A percentile compares a stretch with the other conserved stretches of the same genome.
Evolutionary conservation across 805 yeast species (phyloP).

Genomic region (Tetrapisispora pingtungensis): DNA sequence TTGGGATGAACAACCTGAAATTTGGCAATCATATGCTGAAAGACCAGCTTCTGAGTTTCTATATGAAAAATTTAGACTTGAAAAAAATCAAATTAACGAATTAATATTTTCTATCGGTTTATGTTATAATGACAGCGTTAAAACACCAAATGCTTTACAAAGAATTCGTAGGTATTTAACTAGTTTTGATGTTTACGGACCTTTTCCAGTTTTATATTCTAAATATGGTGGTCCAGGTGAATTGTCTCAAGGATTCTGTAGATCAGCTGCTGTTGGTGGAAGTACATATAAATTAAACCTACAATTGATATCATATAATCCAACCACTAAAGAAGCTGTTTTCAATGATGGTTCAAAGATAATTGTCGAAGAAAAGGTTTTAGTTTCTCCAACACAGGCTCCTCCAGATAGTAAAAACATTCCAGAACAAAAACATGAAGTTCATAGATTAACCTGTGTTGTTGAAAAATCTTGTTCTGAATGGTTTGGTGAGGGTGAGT

Average conservation of each 20-base stretch:
- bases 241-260: conserved; percentile 89
- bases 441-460: conserved; percentile 69
- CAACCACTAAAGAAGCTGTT: conserved; percentile 52
- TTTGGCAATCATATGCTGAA: conserved; percentile 47
- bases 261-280: conserved; percentile 97
- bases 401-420: conserved; percentile 34
- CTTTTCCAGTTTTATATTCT: conserved; percentile 83
- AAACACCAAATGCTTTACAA: conserved; percentile 65
- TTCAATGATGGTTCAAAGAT: conserved; percentile 69
- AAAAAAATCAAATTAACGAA: conserved; percentile 68
- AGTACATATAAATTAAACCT: conserved; percentile 83
- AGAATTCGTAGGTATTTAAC: conserved; percentile 74
- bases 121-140: conserved; percentile 48
- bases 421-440: conserved; percentile 40
- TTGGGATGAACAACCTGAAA: conserved; percentile 50
- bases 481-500: conserved; percentile 84
- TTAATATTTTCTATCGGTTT: conserved; percentile 80
- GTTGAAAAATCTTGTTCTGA: conserved; percentile 82
- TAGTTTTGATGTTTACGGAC: conserved; percentile 87
- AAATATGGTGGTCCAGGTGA: conserved; percentile 97
- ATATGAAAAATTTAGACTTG: conserved; percentile 55
- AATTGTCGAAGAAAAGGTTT: conserved; percentile 67
- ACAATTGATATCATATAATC: conserved; percentile 53
- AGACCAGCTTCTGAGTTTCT: conserved; percentile 53
- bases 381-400: conserved; percentile 64